Percentiles rank a stretch among this genome's conserved stretches.
These are phyloP conservation scores for Aspergillus baeticus DNA, from an alignment of 495 filamentous ascomycete species.

Conservation along the genomic window DNA sequence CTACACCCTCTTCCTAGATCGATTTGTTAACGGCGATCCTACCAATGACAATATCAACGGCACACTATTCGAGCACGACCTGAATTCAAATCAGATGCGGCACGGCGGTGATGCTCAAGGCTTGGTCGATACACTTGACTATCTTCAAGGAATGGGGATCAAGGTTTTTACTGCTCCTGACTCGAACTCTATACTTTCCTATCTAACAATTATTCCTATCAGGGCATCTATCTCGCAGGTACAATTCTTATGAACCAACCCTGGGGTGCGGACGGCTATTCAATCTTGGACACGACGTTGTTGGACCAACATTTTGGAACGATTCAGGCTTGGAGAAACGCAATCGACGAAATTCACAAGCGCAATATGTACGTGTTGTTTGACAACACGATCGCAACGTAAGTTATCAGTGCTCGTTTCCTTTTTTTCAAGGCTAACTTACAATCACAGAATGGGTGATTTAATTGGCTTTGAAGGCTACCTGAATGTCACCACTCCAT, in stretches of 20 bases:
- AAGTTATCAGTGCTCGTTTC: constrained; percentile 27
- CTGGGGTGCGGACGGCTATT: constrained; percentile 68
- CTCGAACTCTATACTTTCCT: not conserved
- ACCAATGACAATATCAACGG: constrained; percentile 70
- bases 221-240: constrained; percentile 70
- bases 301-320: constrained; percentile 69
- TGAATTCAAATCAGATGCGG: constrained; percentile 68
- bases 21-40: constrained; percentile 72
- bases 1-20: constrained; percentile 69
- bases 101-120: constrained; percentile 70
- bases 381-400: constrained; percentile 72
- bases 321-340: constrained; percentile 61
- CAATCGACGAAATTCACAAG: constrained; percentile 62
- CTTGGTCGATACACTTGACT: constrained; percentile 65
- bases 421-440: not conserved
- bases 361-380: constrained; percentile 71
- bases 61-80: constrained; percentile 68
- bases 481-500: constrained; percentile 65
- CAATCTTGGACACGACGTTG: constrained; percentile 67
- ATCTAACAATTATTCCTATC: constrained; percentile 11
- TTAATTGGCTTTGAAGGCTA: constrained; percentile 68
- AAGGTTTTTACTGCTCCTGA: constrained; percentile 45
- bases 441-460: constrained; percentile 56
- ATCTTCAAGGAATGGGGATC: constrained; percentile 73
- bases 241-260: constrained; percentile 69